phyloP scores from a whole-genome alignment of 2,329 filamentous ascomycete species.

The Podosphaera xanthii region DNA sequence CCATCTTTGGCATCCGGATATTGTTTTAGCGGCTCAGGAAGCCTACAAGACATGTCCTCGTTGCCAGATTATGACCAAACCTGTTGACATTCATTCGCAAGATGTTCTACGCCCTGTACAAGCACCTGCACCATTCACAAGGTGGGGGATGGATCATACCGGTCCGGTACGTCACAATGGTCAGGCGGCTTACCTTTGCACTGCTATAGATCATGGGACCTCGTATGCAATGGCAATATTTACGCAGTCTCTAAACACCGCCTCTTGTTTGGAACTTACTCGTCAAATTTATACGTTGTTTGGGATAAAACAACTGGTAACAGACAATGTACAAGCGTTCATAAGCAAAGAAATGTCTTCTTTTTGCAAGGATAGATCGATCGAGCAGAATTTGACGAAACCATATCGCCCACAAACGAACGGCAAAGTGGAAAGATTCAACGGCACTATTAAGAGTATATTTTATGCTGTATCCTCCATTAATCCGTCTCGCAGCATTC shows the following conservation, averaged over 20 bases:
- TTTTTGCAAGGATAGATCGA: constrained; percentile 1
- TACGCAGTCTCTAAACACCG: neutral
- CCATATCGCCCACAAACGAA: neutral
- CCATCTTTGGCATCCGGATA: too few relatives aligned
- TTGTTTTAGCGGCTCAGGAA: neutral
- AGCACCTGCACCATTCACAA: neutral
- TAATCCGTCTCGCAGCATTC: neutral
- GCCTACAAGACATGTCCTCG: neutral
- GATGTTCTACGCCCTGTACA: neutral
- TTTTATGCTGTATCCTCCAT: neutral
- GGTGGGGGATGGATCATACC: neutral
- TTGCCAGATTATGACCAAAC: neutral
- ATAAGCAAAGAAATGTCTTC: neutral
- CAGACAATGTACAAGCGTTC: neutral
- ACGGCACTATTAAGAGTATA: neutral
- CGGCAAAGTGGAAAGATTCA: constrained; percentile 1
- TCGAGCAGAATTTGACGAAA: neutral
- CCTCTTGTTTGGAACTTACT: neutral
- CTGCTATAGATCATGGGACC: neutral
- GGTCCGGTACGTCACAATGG: neutral
- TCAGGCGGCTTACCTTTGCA: neutral
- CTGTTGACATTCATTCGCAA: neutral
- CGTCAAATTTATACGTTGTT: neutral
- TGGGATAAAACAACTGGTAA: neutral
- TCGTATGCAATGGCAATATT: neutral